Conservation (phyloP, 2,329 filamentous ascomycete genomes). For the Talaromyces sp. region DNA sequence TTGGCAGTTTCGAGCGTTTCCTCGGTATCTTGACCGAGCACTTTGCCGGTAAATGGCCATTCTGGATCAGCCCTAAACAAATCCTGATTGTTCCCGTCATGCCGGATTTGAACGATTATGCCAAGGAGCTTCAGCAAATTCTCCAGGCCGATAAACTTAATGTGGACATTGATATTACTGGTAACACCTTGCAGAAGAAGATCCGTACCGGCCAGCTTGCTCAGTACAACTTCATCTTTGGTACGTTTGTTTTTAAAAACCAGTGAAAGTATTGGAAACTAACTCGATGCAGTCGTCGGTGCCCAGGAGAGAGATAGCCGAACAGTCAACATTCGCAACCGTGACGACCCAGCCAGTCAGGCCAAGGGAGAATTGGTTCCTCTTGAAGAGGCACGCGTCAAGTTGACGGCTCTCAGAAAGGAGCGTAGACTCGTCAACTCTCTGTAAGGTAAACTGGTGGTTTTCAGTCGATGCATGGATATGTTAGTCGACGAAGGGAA, state of each 20-base stretch:
- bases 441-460: slow-evolving; percentile 19
- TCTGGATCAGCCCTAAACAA: slow-evolving; percentile 49
- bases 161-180: slow-evolving; percentile 44
- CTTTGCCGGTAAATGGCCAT: slow-evolving; percentile 50
- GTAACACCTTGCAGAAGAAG: slow-evolving; percentile 50
- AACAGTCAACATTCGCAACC: slow-evolving; percentile 60
- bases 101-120: slow-evolving; percentile 46
- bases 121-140: slow-evolving; percentile 41
- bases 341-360: slow-evolving; percentile 59
- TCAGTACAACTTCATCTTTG: slow-evolving; percentile 50
- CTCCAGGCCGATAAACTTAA: slow-evolving; percentile 42
- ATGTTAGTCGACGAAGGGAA: background rate
- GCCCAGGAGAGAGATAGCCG: slow-evolving; percentile 56
- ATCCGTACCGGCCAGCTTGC: slow-evolving; percentile 45
- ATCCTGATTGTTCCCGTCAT: slow-evolving; percentile 48
- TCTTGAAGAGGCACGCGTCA: slow-evolving; percentile 53
- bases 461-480: background rate
- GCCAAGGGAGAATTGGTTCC: slow-evolving; percentile 58
- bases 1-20: slow-evolving; percentile 49
- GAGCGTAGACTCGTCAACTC: slow-evolving; percentile 40
- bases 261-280: slow-evolving; percentile 5
- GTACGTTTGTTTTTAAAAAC: slow-evolving; percentile 24
- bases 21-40: slow-evolving; percentile 48
- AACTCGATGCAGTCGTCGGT: slow-evolving; percentile 49
- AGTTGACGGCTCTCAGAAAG: slow-evolving; percentile 45